These are phyloP conservation scores for Fusarium sp. DNA, from an alignment of 2,329 filamentous ascomycete genomes.

Conservation along the genomic window DNA sequence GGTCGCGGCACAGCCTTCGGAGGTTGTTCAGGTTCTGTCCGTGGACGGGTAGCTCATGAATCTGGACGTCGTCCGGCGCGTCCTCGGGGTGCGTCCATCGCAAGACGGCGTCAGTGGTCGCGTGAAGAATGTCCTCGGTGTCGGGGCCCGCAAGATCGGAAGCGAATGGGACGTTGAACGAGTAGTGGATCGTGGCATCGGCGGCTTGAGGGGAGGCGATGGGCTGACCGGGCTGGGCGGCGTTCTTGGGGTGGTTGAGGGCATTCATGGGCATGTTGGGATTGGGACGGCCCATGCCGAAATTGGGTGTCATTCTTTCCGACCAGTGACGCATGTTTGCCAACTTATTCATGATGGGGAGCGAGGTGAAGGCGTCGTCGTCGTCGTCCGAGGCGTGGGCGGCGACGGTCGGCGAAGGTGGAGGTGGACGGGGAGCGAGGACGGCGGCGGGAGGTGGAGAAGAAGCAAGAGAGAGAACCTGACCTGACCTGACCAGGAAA, in stretches of 20 bases:
- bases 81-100: constrained; percentile 95
- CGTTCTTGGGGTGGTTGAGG: constrained; percentile 69
- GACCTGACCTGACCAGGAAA: constrained; percentile 2
- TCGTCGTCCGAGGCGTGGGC: constrained; percentile 44
- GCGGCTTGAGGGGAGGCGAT: constrained; percentile 76
- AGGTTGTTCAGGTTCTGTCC: constrained; percentile 85
- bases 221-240: constrained; percentile 63
- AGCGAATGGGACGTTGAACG: constrained; percentile 97
- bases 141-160: constrained; percentile 93
- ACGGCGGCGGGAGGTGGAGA: constrained; percentile 37
- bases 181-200: constrained; percentile 87
- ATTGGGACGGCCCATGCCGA: constrained; percentile 72
- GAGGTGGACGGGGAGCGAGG: constrained; percentile 26
- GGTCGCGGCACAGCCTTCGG: constrained; percentile 82
- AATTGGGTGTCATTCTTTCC: constrained; percentile 76
- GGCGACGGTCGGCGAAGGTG: constrained; percentile 44
- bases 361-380: constrained; percentile 34
- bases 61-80: constrained; percentile 84
- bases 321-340: constrained; percentile 80
- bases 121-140: constrained; percentile 93
- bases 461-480: constrained; percentile 28
- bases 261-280: constrained; percentile 67
- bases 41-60: constrained; percentile 93
- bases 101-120: constrained; percentile 86
- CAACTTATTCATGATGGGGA: constrained; percentile 74